Base-by-base conservation (phyloP, 2,329 filamentous ascomycete species). In the Fusarium duplospermum region DNA sequence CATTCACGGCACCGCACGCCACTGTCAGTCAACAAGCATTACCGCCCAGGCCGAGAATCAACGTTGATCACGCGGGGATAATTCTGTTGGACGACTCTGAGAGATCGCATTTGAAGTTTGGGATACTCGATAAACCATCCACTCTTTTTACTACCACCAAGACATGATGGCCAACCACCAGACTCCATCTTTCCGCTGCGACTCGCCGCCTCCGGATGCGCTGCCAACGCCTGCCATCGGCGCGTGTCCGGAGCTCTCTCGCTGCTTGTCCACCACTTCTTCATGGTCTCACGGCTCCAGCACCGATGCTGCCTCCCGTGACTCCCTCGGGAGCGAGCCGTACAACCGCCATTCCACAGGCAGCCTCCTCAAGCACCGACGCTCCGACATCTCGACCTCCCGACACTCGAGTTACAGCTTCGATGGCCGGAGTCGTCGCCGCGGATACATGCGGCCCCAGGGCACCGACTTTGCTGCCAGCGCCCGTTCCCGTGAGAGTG, bases 391-490 rank as follows among this genome's bases (percentile, higher is more conserved):
- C 61, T 80, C 81, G 29, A 76, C 76, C 18, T 85, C 84, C 29
- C 83, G 88, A 57, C 83, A 86, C 42, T 89, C 89, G 2, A 87
- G 85, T 11, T 84, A 83, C 65, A 86, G 83, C 74, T 76, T 83
- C 56, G 82, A 83, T 64, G 79, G 83, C 36, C 83, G 79, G 60
- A 80, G 82, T 24, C 86, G 91, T 69, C 88, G 94, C 77, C 89
- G 95, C 71, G 95, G 95, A 50, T 98, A 96, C 84, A 93, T 97
- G 85, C 90, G 95, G 59, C 95, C 95, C 1, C 93, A 95, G 81
- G 94, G 92, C 63, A 97, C 94, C 61, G 90, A 95, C 79, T 99
- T 98, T 82, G 94, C 96, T 29, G 93, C 93, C 69, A 98, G 95
- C 66, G 96, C 96, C 56, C 92, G 91, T 80, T 94, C 94, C 60